Evolutionary conservation across 768 basidiomycete genomes (phyloP).

Genomic region (Kwoniella shandongensis): DNA sequence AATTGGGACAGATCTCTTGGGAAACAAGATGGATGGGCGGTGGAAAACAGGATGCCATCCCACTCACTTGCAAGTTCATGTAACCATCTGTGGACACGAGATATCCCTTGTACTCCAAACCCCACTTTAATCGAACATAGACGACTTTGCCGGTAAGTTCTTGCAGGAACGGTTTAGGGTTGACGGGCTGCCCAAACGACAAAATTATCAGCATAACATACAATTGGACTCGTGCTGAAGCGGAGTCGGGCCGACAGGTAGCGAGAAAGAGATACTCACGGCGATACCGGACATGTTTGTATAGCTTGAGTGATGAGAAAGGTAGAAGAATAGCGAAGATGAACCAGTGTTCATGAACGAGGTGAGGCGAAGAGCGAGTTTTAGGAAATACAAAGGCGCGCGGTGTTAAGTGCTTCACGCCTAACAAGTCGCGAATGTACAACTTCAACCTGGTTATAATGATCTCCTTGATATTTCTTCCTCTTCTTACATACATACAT

Average conservation of each 20-base stretch:
- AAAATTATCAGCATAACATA: slow-evolving; percentile 1
- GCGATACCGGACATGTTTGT: slow-evolving; percentile 39
- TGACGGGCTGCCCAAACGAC: slow-evolving; percentile 64
- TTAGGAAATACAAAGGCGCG: too few species aligned
- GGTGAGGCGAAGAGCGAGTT: not conserved
- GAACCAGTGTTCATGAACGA: not conserved
- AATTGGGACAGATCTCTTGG: too few species aligned
- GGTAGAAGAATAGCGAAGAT: not conserved
- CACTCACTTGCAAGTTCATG: slow-evolving; percentile 93
- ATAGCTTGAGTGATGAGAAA: not conserved
- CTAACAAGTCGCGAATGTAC: too few species aligned
- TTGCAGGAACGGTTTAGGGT: slow-evolving; percentile 98
- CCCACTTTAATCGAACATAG: slow-evolving; percentile 95
- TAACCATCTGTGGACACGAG: slow-evolving; percentile 98
- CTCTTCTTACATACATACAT: too few species aligned
- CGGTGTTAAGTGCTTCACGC: too few species aligned
- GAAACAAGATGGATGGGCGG: too few species aligned
- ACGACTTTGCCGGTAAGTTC: slow-evolving; percentile 97
- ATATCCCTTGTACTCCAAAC: slow-evolving; percentile 97
- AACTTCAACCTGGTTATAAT: too few species aligned
- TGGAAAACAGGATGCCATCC: too few species aligned
- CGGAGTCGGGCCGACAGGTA: not conserved
- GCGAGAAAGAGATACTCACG: slow-evolving; percentile 18
- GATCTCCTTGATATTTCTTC: too few species aligned
- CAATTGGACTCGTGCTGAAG: not conserved